Percentiles rank a stretch among this genome's conserved stretches.
phyloP scores from a whole-genome alignment of 495 filamentous ascomycete genomes.

The Oidiodendron maius region DNA sequence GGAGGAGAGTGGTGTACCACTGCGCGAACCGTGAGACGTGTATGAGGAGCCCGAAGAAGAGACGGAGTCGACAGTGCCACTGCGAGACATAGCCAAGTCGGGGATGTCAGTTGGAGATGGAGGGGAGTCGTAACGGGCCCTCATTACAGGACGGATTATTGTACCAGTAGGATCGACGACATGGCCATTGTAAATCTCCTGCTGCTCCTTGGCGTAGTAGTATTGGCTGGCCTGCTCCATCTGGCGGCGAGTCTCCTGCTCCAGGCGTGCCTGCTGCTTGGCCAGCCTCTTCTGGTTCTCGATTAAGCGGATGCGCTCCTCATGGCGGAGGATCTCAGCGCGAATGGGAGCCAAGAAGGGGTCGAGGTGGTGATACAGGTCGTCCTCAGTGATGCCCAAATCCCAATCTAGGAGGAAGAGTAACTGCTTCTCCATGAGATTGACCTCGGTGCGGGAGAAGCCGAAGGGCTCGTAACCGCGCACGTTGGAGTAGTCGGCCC shows the following conservation, averaged over 20 bases:
- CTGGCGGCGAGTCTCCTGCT: conserved; percentile 4
- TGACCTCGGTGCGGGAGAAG: conserved; percentile 91
- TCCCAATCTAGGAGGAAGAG: conserved; percentile 94
- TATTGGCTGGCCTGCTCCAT: conserved; percentile 9
- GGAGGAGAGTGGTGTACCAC: conserved; percentile 21
- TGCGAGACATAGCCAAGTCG: conserved; percentile 13
- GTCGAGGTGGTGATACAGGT: conserved; percentile 83
- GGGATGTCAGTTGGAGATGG: conserved; percentile 20
- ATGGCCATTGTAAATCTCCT: conserved; percentile 4
- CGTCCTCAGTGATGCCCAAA: conserved; percentile 71
- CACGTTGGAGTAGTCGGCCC: conserved; percentile 83
- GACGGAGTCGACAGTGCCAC: conserved; percentile 10
- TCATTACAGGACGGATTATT: neutral
- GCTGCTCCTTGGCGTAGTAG: conserved; percentile 8
- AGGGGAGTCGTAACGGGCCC: conserved; percentile 14
- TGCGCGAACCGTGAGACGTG: conserved; percentile 4
- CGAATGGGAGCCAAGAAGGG: conserved; percentile 84
- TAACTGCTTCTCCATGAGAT: conserved; percentile 97
- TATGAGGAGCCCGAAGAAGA: conserved; percentile 20
- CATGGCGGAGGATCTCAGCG: conserved; percentile 12
- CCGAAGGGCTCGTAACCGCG: conserved; percentile 75
- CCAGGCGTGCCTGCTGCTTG: conserved; percentile 3
- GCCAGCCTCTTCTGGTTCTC: conserved; percentile 8
- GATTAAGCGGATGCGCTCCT: conserved; percentile 7
- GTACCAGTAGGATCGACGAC: conserved; percentile 2